Percentiles rank a stretch among this genome's conserved stretches.
These are phyloP conservation scores for Ambrosiella xylebori DNA, from an alignment of 2,329 filamentous ascomycete species.

Conservation along the genomic window DNA sequence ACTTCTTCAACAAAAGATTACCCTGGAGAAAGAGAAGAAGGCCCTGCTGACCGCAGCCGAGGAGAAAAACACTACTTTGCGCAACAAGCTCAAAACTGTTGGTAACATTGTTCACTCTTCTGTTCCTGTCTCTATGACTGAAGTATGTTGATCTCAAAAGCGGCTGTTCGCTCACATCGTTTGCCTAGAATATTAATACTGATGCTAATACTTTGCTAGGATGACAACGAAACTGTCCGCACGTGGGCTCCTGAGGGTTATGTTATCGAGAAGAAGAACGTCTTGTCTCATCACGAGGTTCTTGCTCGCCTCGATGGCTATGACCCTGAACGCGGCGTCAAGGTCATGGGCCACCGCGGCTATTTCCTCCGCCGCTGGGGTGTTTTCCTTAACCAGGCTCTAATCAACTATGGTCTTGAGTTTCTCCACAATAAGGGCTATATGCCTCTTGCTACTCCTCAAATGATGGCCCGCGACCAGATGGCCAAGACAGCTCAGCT, in stretches of 20 bases:
- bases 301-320: constrained; percentile 76
- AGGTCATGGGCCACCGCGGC: constrained; percentile 84
- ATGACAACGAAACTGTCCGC: constrained; percentile 62
- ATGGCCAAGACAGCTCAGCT: constrained; percentile 98
- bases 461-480: constrained; percentile 86
- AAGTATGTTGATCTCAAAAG: constrained; percentile 30
- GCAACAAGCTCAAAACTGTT: constrained; percentile 65
- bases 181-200: neutral
- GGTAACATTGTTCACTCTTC: constrained; percentile 61
- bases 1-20: constrained; percentile 59
- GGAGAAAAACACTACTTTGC: constrained; percentile 57
- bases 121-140: constrained; percentile 67
- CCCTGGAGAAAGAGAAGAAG: constrained; percentile 70
- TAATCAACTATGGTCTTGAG: constrained; percentile 88
- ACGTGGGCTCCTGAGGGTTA: constrained; percentile 68
- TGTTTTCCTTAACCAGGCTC: constrained; percentile 69
- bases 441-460: constrained; percentile 68
- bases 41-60: constrained; percentile 54
- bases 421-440: constrained; percentile 72
- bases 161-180: no score
- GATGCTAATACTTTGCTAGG: constrained; percentile 24
- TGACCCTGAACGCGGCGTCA: constrained; percentile 80
- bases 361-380: constrained; percentile 87
- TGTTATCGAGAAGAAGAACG: constrained; percentile 54
- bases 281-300: constrained; percentile 89